These are phyloP conservation scores for Hyaloraphidium curvatum DNA, from an alignment of 192 early-diverging fungal genomes.

Conservation along the genomic window DNA sequence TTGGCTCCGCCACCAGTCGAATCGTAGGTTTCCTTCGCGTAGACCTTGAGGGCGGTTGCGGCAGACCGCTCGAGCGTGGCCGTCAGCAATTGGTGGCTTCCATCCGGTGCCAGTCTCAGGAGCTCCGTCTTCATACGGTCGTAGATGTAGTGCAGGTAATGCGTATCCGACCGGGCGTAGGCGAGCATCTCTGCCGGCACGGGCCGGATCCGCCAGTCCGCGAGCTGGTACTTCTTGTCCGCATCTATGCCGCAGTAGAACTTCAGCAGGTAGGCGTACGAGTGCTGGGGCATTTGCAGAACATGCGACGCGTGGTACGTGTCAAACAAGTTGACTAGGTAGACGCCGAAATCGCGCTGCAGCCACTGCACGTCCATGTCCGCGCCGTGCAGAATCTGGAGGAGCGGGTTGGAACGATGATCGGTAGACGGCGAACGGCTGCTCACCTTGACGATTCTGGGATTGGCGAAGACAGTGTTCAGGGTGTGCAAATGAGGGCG, in stretches of 20 bases:
- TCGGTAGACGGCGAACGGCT: not conserved
- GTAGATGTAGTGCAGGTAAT: constrained; percentile 87
- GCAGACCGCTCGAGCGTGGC: constrained; percentile 41
- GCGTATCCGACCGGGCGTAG: constrained; percentile 89
- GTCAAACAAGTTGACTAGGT: constrained; percentile 91
- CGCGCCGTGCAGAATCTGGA: constrained; percentile 78
- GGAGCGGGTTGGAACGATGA: not conserved
- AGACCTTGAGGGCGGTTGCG: constrained; percentile 39
- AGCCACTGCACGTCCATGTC: constrained; percentile 89
- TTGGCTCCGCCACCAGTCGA: constrained; percentile 50
- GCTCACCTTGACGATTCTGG: constrained; percentile 58
- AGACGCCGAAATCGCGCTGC: constrained; percentile 91
- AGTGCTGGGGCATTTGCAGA: constrained; percentile 60
- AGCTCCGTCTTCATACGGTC: constrained; percentile 80
- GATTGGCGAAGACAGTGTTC: constrained; percentile 78
- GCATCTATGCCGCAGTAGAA: constrained; percentile 57
- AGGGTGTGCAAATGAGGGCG: constrained; percentile 44
- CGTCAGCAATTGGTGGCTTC: constrained; percentile 9
- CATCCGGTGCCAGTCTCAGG: constrained; percentile 14
- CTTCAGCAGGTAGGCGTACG: constrained; percentile 62
- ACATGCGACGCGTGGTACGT: constrained; percentile 82
- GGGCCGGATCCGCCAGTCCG: constrained; percentile 95
- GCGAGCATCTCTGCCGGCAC: constrained; percentile 74
- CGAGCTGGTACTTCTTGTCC: constrained; percentile 87
- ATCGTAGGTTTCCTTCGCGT: constrained; percentile 76